Evolutionary conservation across 2,329 filamentous ascomycete genomes (phyloP), one percentile per base, ranked within the genome.

Genomic region (Paracorniculantispora psalliotae): DNA sequence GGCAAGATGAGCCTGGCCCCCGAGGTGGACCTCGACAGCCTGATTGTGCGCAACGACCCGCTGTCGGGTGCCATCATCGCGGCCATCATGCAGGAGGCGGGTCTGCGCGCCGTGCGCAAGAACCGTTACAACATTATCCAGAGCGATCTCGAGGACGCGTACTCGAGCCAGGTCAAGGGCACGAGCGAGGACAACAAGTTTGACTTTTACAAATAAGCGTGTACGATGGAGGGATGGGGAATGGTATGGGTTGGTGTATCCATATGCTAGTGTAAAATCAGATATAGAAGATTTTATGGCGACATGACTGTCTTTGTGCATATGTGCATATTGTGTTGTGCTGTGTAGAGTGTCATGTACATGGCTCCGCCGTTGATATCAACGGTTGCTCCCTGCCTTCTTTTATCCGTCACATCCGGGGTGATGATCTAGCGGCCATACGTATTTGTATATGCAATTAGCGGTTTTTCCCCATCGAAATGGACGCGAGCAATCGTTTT

Each of bases 101-200:
- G 94, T 65, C 81, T 99, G 66, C 85, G 92, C 65, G 93, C 93
- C 26, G 93, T 97, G 64, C 84, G 93, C 69, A 97, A 97, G 86
- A 97, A 99, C 77, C 82, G 94, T 69, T 99, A 99, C 78, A 97
- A 99, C 76, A 99, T 99, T 73, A 97, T 99, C 69, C 94, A 99
- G 80, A 86, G 84, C 63, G 94, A 99, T 77, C 79, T 99, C 63
- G 94, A 99, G 76, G 94, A 97, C 74, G 94, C 94, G 47, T 99
- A 99, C 76, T 92, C 92, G 41, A 91, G 88, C 77, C 94, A 99
- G 75, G 94, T 99, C 70, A 97, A 97, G 86, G 91, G 81, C 12
- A 79, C 80, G 55, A 79, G 71, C 61, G 79, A 83, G 72, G 86
- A 82, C 70, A 82, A 82, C 76, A 90, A 90, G 79, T 96, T 96